Conservation (phyloP, 352 stramenopile genomes). For the Globisporangium recalcitrans region DNA sequence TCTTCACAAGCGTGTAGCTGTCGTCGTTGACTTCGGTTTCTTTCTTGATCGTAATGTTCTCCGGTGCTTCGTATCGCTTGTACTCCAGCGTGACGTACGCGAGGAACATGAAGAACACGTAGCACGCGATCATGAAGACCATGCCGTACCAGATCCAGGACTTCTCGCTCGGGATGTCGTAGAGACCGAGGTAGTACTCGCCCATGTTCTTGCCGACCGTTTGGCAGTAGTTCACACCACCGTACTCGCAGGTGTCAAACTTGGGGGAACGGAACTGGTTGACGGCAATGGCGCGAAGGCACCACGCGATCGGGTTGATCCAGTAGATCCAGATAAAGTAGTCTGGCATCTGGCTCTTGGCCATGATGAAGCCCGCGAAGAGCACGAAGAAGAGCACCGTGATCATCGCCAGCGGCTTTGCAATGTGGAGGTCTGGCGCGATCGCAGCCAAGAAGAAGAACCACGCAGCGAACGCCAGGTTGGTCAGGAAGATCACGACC, state of each 20-base stretch:
- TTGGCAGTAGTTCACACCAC: constrained; percentile 24
- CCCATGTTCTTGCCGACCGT: constrained; percentile 22
- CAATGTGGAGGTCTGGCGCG: constrained; percentile 26
- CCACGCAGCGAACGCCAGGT: constrained; percentile 33
- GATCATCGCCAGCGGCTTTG: constrained; percentile 30
- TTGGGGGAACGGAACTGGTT: constrained; percentile 23
- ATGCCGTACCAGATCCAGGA: constrained; percentile 26
- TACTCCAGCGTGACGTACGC: constrained; percentile 29
- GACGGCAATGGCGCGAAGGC: constrained; percentile 23
- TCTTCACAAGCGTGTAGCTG: neutral
- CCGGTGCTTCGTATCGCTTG: constrained; percentile 16
- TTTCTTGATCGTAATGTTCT: constrained; percentile 17
- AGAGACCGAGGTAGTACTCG: constrained; percentile 29
- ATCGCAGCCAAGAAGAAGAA: constrained; percentile 36
- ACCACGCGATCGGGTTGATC: constrained; percentile 44
- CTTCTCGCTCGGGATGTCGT: constrained; percentile 23
- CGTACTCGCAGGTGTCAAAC: constrained; percentile 26
- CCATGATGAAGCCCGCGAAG: constrained; percentile 32
- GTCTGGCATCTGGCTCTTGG: constrained; percentile 31
- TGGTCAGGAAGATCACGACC: constrained; percentile 27
- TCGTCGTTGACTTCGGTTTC: constrained; percentile 11
- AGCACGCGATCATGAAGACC: constrained; percentile 19
- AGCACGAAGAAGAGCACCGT: constrained; percentile 33
- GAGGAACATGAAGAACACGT: constrained; percentile 30
- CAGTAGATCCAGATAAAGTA: constrained; percentile 45